Evolutionary conservation across 176 grass and related monocot species (phyloP).

Genomic region (Raddia guianensis): DNA sequence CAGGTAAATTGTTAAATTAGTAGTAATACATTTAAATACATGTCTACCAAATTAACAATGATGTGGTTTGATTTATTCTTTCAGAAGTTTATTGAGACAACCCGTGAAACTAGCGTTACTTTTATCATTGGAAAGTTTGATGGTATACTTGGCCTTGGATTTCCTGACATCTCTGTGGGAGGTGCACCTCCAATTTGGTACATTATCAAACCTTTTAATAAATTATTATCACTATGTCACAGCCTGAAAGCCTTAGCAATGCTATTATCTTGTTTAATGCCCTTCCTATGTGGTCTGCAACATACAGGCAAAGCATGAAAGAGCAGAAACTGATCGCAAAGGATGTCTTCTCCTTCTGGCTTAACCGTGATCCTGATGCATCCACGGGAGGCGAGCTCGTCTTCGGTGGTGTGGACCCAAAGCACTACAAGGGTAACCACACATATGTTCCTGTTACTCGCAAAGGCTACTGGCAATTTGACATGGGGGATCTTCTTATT

Average conservation of each 20-base stretch:
- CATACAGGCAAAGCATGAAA: slow-evolving; percentile 78
- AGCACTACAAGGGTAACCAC: slow-evolving; percentile 73
- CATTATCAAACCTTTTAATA: slow-evolving; percentile 2
- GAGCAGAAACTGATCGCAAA: slow-evolving; percentile 73
- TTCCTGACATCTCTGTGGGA: slow-evolving; percentile 88
- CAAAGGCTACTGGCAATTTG: slow-evolving; percentile 96
- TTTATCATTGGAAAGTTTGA: slow-evolving; percentile 92
- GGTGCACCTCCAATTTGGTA: slow-evolving; percentile 78
- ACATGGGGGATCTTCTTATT: slow-evolving; percentile 76
- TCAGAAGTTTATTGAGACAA: slow-evolving; percentile 96
- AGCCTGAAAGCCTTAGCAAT: not conserved
- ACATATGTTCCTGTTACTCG: slow-evolving; percentile 82
- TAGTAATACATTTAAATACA: slow-evolving; percentile 4
- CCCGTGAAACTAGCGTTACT: slow-evolving; percentile 63
- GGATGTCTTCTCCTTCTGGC: slow-evolving; percentile 92
- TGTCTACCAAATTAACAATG: slow-evolving; percentile 14
- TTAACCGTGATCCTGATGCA: slow-evolving; percentile 79
- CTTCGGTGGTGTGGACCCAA: slow-evolving; percentile 79
- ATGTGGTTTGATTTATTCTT: slow-evolving; percentile 17
- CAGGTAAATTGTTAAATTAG: slow-evolving; percentile 44
- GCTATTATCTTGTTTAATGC: not conserved
- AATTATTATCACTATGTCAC: not conserved
- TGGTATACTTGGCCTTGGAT: slow-evolving; percentile 94
- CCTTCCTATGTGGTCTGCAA: slow-evolving; percentile 39
- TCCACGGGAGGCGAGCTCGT: slow-evolving; percentile 75